Conservation (phyloP, 495 filamentous ascomycete genomes). For the Tuber indicum region DNA sequence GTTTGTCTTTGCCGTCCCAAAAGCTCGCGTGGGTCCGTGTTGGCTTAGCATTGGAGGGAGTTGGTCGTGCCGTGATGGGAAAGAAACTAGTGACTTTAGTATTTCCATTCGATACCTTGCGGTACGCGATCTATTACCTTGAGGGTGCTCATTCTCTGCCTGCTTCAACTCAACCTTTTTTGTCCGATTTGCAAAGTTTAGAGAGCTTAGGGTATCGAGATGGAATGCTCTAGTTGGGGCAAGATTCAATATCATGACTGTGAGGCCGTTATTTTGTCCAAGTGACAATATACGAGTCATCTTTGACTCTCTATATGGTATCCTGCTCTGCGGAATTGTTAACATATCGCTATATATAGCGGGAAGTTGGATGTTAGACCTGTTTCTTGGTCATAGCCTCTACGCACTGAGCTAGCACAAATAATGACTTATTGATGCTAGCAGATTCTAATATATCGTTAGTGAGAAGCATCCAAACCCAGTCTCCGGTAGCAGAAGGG, state of each 20-base stretch:
- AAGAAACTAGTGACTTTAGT: slow-evolving; percentile 10
- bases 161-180: slow-evolving; percentile 95
- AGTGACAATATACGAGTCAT: slow-evolving; percentile 93
- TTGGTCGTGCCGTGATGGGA: slow-evolving; percentile 25
- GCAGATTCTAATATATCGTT: slow-evolving; percentile 65
- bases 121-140: not conserved
- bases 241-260: slow-evolving; percentile 93
- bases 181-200: slow-evolving; percentile 91
- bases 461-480: not conserved
- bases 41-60: slow-evolving; percentile 15
- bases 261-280: slow-evolving; percentile 92
- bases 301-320: slow-evolving; percentile 91
- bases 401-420: slow-evolving; percentile 90
- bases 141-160: slow-evolving; percentile 52
- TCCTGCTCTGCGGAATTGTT: slow-evolving; percentile 56
- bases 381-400: slow-evolving; percentile 79
- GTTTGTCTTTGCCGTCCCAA: slow-evolving; percentile 33
- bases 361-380: slow-evolving; percentile 19
- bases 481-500: not conserved
- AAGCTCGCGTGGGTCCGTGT: slow-evolving; percentile 27
- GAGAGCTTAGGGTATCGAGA: slow-evolving; percentile 77
- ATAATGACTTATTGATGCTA: slow-evolving; percentile 96
- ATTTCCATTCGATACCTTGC: slow-evolving; percentile 1
- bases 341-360: slow-evolving; percentile 27
- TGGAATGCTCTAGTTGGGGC: slow-evolving; percentile 79